Conservation (phyloP, 441 rosid genomes). For the Pelargonium australe region DNA sequence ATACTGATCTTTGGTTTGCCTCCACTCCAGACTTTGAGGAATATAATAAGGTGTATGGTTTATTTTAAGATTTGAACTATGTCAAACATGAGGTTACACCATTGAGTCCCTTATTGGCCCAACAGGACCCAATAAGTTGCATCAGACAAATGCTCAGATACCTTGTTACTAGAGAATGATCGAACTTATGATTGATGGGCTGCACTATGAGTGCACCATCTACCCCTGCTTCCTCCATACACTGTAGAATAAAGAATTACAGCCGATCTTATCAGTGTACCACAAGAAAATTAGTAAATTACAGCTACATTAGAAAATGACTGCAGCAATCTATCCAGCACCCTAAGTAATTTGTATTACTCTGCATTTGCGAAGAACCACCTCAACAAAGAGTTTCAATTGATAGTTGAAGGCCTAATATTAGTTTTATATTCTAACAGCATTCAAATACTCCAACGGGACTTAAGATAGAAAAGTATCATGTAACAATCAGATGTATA, state of each 20-base stretch:
- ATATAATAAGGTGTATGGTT: neutral
- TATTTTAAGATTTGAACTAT: neutral
- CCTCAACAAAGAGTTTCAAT: no score
- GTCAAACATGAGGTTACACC: neutral
- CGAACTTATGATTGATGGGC: constrained; percentile 89
- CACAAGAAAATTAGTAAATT: neutral
- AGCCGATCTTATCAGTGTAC: neutral
- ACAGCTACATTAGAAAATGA: neutral
- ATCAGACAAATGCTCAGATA: constrained; percentile 16
- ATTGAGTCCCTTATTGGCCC: no score
- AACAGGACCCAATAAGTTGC: no score
- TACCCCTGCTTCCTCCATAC: constrained; percentile 83
- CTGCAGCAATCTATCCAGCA: neutral
- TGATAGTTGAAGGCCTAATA: no score
- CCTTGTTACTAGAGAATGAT: constrained; percentile 87
- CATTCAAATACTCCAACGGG: no score
- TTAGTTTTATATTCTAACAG: no score
- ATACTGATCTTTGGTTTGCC: neutral
- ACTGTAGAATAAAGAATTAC: constrained; percentile 29
- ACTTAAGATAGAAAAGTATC: no score
- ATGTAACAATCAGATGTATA: no score
- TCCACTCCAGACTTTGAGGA: neutral
- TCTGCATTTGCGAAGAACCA: no score
- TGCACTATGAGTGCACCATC: constrained; percentile 95
- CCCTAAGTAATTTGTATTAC: no score